Conservation (phyloP, 805 yeast genomes). For the Lachancea thermotolerans region DNA sequence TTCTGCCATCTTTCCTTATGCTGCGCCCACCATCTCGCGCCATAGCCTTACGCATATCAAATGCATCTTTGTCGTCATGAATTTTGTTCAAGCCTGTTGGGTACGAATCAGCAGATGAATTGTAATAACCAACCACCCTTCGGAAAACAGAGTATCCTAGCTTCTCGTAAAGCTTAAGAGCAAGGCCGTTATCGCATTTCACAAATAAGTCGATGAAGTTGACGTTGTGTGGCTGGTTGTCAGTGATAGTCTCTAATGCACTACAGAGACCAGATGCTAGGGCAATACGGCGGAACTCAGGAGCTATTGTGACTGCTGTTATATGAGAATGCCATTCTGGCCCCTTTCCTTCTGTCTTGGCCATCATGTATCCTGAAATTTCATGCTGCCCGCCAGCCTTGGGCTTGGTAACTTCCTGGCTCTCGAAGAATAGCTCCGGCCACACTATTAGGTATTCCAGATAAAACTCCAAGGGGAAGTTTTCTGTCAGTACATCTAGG, state of each 20-base stretch:
- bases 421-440: slow-evolving; percentile 86
- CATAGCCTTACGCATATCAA: slow-evolving; percentile 71
- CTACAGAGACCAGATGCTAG: slow-evolving; percentile 75
- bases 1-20: slow-evolving; percentile 54
- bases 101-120: slow-evolving; percentile 43
- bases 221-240: slow-evolving; percentile 69
- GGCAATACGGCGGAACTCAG: slow-evolving; percentile 76
- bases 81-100: slow-evolving; percentile 35
- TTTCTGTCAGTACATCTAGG: slow-evolving; percentile 85
- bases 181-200: slow-evolving; percentile 74
- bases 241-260: slow-evolving; percentile 66
- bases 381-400: slow-evolving; percentile 7
- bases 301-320: slow-evolving; percentile 88
- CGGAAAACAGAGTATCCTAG: slow-evolving; percentile 80
- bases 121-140: slow-evolving; percentile 86
- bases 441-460: slow-evolving; percentile 74
- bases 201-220: slow-evolving; percentile 89
- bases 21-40: slow-evolving; percentile 49
- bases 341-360: slow-evolving; percentile 85
- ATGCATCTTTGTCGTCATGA: slow-evolving; percentile 76
- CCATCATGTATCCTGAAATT: slow-evolving; percentile 80
- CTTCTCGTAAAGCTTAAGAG: slow-evolving; percentile 75
- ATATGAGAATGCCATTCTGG: slow-evolving; percentile 95
- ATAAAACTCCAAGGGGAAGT: slow-evolving; percentile 78
- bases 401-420: slow-evolving; percentile 42